phyloP scores from a whole-genome alignment of 2,329 filamentous ascomycete species.

The Beauveria asiatica region DNA sequence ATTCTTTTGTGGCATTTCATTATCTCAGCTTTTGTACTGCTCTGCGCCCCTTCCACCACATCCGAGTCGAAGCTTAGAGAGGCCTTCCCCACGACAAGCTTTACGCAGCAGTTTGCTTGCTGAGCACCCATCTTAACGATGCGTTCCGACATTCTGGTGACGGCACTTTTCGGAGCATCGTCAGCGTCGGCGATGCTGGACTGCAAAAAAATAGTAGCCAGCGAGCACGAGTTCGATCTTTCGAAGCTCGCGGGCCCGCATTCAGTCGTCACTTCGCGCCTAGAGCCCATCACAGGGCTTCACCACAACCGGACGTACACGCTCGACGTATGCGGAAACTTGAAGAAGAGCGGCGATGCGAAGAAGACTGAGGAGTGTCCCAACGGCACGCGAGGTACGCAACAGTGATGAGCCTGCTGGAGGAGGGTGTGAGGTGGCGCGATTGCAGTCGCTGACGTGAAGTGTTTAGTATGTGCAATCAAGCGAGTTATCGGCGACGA shows the following conservation, averaged over 20 bases:
- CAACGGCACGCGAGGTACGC: conserved; percentile 57
- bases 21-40: background rate
- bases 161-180: conserved; percentile 28
- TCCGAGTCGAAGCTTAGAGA: background rate
- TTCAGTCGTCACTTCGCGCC: conserved; percentile 53
- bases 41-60: background rate
- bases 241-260: conserved; percentile 56
- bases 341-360: conserved; percentile 47
- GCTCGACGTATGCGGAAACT: conserved; percentile 62
- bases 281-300: conserved; percentile 42
- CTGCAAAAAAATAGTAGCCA: conserved; percentile 54
- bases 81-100: background rate
- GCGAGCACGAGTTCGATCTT: conserved; percentile 56
- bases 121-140: conserved; percentile 21
- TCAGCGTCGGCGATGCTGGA: conserved; percentile 42
- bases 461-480: conserved; percentile 62
- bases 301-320: conserved; percentile 69
- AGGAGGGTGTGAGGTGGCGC: background rate
- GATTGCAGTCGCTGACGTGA: background rate
- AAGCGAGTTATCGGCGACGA: conserved; percentile 46
- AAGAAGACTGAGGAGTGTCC: conserved; percentile 54
- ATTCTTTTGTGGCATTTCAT: conserved; percentile 3
- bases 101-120: background rate
- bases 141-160: conserved; percentile 31
- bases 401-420: background rate